Percentiles rank a stretch among this genome's conserved stretches.
These are phyloP conservation scores for Trichoderma brevicompactum DNA, from an alignment of 2,329 filamentous ascomycete species.

Conservation along the genomic window DNA sequence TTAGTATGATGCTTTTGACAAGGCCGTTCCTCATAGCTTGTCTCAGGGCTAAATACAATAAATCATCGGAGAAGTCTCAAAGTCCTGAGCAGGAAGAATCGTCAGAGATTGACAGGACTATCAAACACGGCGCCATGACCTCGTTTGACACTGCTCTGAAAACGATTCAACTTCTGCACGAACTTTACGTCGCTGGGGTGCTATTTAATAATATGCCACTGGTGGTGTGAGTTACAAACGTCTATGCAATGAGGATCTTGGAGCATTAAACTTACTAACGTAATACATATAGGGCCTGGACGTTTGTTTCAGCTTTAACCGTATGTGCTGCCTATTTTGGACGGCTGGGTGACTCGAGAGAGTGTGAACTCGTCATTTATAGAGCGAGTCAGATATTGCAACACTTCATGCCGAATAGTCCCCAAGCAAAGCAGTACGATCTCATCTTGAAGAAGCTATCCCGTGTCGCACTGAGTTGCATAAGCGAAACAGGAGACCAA, in stretches of 20 bases:
- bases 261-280: background rate
- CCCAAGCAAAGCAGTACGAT: conserved; percentile 4
- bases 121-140: conserved; percentile 7
- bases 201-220: conserved; percentile 9
- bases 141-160: conserved; percentile 6
- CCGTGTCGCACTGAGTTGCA: background rate
- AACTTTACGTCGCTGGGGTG: background rate
- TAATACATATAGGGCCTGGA: background rate
- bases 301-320: background rate
- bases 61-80: background rate
- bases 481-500: background rate
- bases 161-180: background rate
- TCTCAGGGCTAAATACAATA: conserved; percentile 5
- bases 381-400: conserved; percentile 1
- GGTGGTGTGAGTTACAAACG: background rate
- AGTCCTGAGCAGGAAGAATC: background rate
- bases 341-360: background rate
- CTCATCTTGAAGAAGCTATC: conserved; percentile 2
- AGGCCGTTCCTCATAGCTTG: conserved; percentile 9
- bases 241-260: too few species aligned
- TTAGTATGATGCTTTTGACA: conserved; percentile 17
- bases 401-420: background rate
- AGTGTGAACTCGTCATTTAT: conserved; percentile 11
- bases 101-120: background rate
- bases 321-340: conserved; percentile 14